Evolutionary conservation across 441 rosid genomes (phyloP).

Genomic region (Pelargonium cotyledonis): DNA sequence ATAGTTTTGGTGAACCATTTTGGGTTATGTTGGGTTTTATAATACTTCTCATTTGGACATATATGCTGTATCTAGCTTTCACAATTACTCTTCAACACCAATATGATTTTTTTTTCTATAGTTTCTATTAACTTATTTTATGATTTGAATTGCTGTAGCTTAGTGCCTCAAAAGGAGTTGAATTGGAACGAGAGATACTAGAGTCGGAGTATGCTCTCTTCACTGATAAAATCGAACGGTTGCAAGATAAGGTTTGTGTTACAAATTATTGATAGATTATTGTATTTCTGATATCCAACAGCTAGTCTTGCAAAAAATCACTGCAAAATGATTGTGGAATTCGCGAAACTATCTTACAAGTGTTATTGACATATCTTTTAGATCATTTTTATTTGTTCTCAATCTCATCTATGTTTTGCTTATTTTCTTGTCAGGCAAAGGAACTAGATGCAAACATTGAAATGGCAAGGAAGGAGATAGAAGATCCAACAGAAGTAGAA

Average conservation of each 20-base stretch:
- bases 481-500: slow-evolving; percentile 88
- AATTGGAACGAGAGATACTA: slow-evolving; percentile 65
- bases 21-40: neutral
- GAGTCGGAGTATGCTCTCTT: slow-evolving; percentile 68
- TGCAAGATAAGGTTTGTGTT: slow-evolving; percentile 69
- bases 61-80: slow-evolving; percentile 15
- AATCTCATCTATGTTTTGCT: slow-evolving; percentile 9
- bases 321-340: neutral
- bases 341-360: neutral
- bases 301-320: slow-evolving; percentile 4
- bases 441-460: slow-evolving; percentile 58
- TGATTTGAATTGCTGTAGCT: slow-evolving; percentile 37
- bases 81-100: slow-evolving; percentile 6
- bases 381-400: neutral
- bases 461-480: slow-evolving; percentile 68
- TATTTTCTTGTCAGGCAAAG: slow-evolving; percentile 39
- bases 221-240: slow-evolving; percentile 52
- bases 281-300: slow-evolving; percentile 4
- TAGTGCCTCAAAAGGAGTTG: slow-evolving; percentile 57
- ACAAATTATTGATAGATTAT: slow-evolving; percentile 12
- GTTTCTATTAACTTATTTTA: slow-evolving; percentile 20
- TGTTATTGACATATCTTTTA: neutral
- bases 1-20: slow-evolving; percentile 11
- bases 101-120: slow-evolving; percentile 5
- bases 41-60: slow-evolving; percentile 6